Conservation (phyloP, 2,329 filamentous ascomycete species). For the Exutisphaerella laricina region DNA sequence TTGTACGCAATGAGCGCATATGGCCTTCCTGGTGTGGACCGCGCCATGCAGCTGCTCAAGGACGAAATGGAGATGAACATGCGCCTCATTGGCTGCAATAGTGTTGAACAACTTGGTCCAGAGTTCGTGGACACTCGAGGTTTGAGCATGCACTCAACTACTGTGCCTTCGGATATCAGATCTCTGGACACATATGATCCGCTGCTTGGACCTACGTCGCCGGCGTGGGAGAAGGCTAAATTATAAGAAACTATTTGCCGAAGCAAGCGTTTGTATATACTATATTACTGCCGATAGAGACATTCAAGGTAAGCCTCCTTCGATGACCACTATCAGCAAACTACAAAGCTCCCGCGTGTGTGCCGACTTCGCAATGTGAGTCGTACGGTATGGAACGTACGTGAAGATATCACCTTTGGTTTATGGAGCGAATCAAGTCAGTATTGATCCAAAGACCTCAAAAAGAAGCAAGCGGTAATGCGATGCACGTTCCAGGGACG, state of each 20-base stretch:
- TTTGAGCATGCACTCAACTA: slow-evolving; percentile 55
- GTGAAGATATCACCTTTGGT: too few species aligned
- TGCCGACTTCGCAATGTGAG: too few species aligned
- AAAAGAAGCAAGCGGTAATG: too few species aligned
- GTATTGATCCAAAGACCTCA: too few species aligned
- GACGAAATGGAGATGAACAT: slow-evolving; percentile 99
- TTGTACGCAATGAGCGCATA: slow-evolving; percentile 95
- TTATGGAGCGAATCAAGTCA: too few species aligned
- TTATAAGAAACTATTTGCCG: slow-evolving; percentile 16
- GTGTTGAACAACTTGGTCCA: slow-evolving; percentile 70
- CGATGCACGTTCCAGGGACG: too few species aligned
- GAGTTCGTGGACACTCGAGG: slow-evolving; percentile 73
- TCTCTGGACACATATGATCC: slow-evolving; percentile 52
- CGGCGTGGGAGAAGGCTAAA: slow-evolving; percentile 24
- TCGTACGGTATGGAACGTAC: too few species aligned
- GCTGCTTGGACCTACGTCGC: slow-evolving; percentile 36
- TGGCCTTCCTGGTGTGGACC: slow-evolving; percentile 77
- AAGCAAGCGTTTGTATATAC: slow-evolving; percentile 1
- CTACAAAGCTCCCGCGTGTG: too few species aligned
- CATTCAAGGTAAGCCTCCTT: too few species aligned
- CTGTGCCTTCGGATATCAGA: slow-evolving; percentile 58
- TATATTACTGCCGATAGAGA: not conserved
- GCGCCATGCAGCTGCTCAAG: slow-evolving; percentile 67
- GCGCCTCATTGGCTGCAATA: slow-evolving; percentile 78
- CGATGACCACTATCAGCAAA: too few species aligned